Percentiles rank a stretch among this genome's conserved stretches.
Evolutionary conservation across 2,329 filamentous ascomycete genomes (phyloP).

Genomic region (Epichloe festucae): DNA sequence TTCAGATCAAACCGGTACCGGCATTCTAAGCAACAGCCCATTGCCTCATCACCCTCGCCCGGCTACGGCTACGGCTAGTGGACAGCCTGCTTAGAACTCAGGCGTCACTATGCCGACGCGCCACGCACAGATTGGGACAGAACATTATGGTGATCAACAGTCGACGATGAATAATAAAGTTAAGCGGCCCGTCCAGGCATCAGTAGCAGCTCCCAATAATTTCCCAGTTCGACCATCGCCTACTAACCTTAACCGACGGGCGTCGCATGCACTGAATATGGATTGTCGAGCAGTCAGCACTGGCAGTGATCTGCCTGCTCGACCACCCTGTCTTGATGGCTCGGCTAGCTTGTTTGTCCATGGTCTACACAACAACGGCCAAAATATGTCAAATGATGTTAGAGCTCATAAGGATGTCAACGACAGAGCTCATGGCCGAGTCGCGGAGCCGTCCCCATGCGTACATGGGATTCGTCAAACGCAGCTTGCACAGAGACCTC

Average conservation of each 20-base stretch:
- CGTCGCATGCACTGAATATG: background rate
- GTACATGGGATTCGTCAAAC: background rate
- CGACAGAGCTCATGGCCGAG: background rate
- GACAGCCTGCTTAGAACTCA: conserved; percentile 10
- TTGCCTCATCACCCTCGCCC: background rate
- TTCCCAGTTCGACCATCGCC: background rate
- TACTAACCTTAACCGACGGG: background rate
- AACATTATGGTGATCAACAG: background rate
- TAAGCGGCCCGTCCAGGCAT: background rate
- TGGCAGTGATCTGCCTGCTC: background rate
- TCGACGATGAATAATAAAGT: background rate
- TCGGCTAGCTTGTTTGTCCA: background rate
- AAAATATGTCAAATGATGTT: background rate
- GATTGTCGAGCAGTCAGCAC: background rate
- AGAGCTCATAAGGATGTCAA: background rate
- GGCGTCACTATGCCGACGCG: conserved; percentile 2
- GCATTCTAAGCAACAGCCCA: background rate
- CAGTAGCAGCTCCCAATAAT: background rate
- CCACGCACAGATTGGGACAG: background rate
- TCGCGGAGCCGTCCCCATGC: background rate
- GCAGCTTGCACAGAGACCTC: background rate
- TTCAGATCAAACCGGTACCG: background rate
- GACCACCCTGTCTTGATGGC: background rate
- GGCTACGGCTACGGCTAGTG: background rate
- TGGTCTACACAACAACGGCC: background rate